Base-by-base conservation (phyloP, 169 alveolate species). In the Plasmodium coatneyi region DNA sequence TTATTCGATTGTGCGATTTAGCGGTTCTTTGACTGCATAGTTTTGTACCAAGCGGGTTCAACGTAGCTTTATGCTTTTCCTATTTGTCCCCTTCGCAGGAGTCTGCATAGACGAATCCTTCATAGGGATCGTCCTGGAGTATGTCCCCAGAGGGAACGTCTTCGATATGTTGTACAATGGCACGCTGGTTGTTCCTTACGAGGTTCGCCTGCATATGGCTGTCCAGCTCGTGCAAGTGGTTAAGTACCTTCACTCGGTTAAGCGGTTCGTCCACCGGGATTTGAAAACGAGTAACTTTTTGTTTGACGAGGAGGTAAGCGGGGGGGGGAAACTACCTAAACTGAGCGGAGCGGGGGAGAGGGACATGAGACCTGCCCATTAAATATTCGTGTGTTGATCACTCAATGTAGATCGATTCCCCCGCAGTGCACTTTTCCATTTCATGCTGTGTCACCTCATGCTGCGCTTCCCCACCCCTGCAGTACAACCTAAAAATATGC, bases 271-370 rank as follows among this genome's bases (percentile, higher is more conserved):
- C 32, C 98, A 96, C 90, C 66, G 98, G 34, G 98, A 96, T 89
- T 93, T 96, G 14, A 96, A 96, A 81, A 96, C 98, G 16, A 96
- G 97, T 10, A 96, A 96, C 92, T 82, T 96, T 12, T 93, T 96
- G 60, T 84, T 96, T 9, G 97, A 96, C 49, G 83, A 80, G 16
- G 76, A 83, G 90, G 96, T 95, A 93, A 87, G 16, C 46, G 81
- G 36, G 6, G 60, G 32, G 19, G 60, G 32, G 36, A 32, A 12
- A 32, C 36, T 10, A 28, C n/a, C 7, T 16, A 41, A 82, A 3
- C 34, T 32, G 60, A 49, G n/a, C 39, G 30, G n/a, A 19, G 39
- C 30, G 36, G 76, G 10, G 76, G n/a, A 22, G 76, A 66, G 39
- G 4, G 76, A 66, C 16, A 66, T 1, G 76, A 28, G 36, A 1